Conservation (phyloP, 257 asterid species). For the Agastache rugosa region DNA sequence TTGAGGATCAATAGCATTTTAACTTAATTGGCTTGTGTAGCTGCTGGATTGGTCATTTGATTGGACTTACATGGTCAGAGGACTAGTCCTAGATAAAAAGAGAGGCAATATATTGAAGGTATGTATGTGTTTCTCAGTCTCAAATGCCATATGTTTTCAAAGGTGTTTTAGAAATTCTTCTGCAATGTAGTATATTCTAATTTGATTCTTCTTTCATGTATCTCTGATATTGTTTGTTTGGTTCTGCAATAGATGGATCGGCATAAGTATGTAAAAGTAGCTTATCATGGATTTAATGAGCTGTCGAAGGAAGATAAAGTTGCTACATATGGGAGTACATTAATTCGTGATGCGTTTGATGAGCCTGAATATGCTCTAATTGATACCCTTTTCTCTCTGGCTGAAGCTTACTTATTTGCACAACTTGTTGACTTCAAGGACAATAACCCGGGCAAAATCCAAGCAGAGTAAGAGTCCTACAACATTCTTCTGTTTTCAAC, state of each 20-base stretch:
- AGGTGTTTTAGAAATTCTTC: conserved; percentile 12
- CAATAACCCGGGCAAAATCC: conserved; percentile 81
- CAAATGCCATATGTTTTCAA: conserved; percentile 10
- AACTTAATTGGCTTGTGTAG: conserved; percentile 52
- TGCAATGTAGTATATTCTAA: conserved; percentile 7
- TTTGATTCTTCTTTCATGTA: conserved; percentile 22
- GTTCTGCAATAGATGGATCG: conserved; percentile 78
- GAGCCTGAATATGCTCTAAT: conserved; percentile 94
- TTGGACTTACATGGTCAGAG: conserved; percentile 98
- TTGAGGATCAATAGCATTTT: conserved; percentile 30
- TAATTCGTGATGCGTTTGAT: conserved; percentile 85
- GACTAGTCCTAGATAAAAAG: conserved; percentile 92
- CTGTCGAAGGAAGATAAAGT: conserved; percentile 93
- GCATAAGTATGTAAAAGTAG: conserved; percentile 96
- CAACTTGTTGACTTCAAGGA: conserved; percentile 97
- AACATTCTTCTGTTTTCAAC: neutral
- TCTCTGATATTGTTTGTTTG: conserved; percentile 6
- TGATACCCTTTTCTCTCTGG: conserved; percentile 95
- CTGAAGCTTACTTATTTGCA: conserved; percentile 95
- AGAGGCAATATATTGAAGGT: conserved; percentile 98
- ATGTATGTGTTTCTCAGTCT: conserved; percentile 45
- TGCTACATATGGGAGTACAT: conserved; percentile 79
- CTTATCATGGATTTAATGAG: conserved; percentile 93
- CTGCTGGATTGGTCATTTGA: conserved; percentile 86
- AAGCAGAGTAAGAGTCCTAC: conserved; percentile 75